Conservation (phyloP, 2,329 filamentous ascomycete genomes). For the Apiospora koreana region DNA sequence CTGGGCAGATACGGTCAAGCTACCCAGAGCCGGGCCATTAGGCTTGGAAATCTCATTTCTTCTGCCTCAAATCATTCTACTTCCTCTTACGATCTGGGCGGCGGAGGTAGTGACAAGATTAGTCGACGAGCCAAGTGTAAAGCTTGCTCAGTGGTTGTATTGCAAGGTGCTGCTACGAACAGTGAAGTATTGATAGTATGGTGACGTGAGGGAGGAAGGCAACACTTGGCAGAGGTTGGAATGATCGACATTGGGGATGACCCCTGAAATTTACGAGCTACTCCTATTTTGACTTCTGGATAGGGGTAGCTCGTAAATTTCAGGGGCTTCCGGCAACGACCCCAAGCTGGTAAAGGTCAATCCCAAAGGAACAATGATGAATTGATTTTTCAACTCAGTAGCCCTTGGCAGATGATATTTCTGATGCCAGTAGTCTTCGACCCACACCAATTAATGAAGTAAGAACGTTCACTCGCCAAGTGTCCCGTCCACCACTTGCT, state of each 20-base stretch:
- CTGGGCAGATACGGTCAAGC: slow-evolving; percentile 58
- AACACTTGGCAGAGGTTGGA: too few relatives aligned
- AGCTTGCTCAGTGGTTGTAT: slow-evolving; percentile 59
- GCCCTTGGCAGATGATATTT: background rate
- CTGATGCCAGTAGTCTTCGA: too few relatives aligned
- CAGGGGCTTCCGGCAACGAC: too few relatives aligned
- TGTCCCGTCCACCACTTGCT: too few relatives aligned
- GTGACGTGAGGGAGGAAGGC: too few relatives aligned
- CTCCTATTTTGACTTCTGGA: too few relatives aligned
- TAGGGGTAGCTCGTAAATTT: background rate
- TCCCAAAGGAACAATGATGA: too few relatives aligned
- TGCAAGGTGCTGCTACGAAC: slow-evolving; percentile 11
- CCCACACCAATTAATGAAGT: too few relatives aligned
- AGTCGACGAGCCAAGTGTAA: slow-evolving; percentile 63
- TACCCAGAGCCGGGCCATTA: slow-evolving; percentile 57
- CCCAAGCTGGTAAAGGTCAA: too few relatives aligned
- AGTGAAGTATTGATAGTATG: background rate
- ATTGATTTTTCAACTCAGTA: background rate
- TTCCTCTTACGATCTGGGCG: slow-evolving; percentile 60
- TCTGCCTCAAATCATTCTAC: slow-evolving; percentile 57
- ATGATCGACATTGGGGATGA: too few relatives aligned
- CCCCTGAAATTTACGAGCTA: too few relatives aligned
- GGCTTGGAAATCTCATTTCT: slow-evolving; percentile 64
- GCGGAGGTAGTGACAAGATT: slow-evolving; percentile 57
- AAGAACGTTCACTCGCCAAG: too few relatives aligned